Evolutionary conservation across 768 basidiomycete genomes (phyloP), one percentile per base, ranked within the genome.

Genomic region (Boletus fagicola): DNA sequence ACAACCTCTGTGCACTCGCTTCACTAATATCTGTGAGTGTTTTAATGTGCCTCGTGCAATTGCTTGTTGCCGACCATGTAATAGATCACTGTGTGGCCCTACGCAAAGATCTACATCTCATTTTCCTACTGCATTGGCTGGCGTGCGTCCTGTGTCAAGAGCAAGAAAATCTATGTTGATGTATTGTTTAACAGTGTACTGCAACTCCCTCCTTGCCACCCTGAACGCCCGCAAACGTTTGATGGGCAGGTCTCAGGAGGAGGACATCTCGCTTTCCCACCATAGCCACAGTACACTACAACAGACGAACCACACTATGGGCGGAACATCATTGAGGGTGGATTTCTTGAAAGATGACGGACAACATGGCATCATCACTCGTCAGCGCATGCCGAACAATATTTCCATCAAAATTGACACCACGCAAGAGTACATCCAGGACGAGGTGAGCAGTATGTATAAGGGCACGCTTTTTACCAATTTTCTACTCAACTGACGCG

Each of bases 381-480:
- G 33, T 56, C 30, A 64, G 69, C 59, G 49, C 4, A 2, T 46
- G 61, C 76, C 77, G 45, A 77, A 78, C 49, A 80, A 80, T 59
- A 82, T 86, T 60, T 82, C 84, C 35, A 85, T 87, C 72, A 83
- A 83, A 71, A 82, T 86, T 54, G 82, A 86, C 65, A 85, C 84
- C 9, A 83, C 76, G 40, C 77, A 82, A 30, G 84, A 85, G 54
- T 76, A 74, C 47, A 66, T 72, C 47, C 76, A 69, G 35, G 83
- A 83, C 58, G 69, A 62, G 57, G 71, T 71, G 22, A 50, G 70
- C n/a, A 24, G 26, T 7, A 5, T 11, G 18, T 28, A 20, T 15
- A 36, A 38, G 1, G 9, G 15, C 15, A 22, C 6, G 6, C 4
- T 24, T 18, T 28, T 26, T 35, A 12, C 31, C n/a, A n/a, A n/a